Conservation (phyloP, 768 basidiomycete species). For the Mycena indigotica region DNA sequence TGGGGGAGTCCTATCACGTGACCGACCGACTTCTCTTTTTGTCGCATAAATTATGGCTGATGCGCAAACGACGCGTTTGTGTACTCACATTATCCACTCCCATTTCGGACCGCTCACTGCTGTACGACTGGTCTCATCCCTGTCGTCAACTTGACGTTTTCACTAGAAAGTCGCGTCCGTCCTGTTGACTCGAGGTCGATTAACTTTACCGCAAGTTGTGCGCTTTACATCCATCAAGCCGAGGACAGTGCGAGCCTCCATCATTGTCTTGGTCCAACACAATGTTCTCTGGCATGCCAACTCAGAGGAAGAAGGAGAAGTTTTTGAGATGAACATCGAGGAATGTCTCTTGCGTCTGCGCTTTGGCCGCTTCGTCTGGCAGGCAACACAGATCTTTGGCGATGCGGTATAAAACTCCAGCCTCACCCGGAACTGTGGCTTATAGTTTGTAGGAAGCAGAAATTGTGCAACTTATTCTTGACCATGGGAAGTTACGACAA, state of each 20-base stretch:
- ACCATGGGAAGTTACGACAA: slow-evolving; percentile 83
- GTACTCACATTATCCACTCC: slow-evolving; percentile 50
- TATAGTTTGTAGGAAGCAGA: slow-evolving; percentile 60
- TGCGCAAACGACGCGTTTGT: slow-evolving; percentile 50
- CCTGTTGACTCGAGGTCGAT: slow-evolving; percentile 79
- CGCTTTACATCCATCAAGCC: slow-evolving; percentile 70
- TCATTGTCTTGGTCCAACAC: slow-evolving; percentile 86
- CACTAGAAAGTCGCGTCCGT: slow-evolving; percentile 69
- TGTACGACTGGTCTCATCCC: slow-evolving; percentile 28
- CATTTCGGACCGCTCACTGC: slow-evolving; percentile 55
- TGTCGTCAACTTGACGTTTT: not conserved
- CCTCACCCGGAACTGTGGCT: not conserved
- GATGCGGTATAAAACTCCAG: slow-evolving; percentile 52
- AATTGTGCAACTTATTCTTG: slow-evolving; percentile 73
- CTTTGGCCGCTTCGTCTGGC: slow-evolving; percentile 80
- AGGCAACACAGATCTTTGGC: slow-evolving; percentile 73
- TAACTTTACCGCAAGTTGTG: slow-evolving; percentile 69
- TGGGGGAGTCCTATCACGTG: not conserved
- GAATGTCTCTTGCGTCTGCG: slow-evolving; percentile 82
- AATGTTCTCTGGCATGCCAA: slow-evolving; percentile 87
- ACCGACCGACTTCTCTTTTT: not conserved
- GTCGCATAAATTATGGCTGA: slow-evolving; percentile 47
- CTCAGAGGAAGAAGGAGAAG: slow-evolving; percentile 69
- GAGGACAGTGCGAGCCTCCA: slow-evolving; percentile 65
- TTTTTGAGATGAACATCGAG: slow-evolving; percentile 79